Percentiles rank a stretch among this genome's conserved stretches.
These are phyloP conservation scores for Ustilago xerochloae DNA, from an alignment of 1,284 basidiomycete genomes.

Conservation along the genomic window DNA sequence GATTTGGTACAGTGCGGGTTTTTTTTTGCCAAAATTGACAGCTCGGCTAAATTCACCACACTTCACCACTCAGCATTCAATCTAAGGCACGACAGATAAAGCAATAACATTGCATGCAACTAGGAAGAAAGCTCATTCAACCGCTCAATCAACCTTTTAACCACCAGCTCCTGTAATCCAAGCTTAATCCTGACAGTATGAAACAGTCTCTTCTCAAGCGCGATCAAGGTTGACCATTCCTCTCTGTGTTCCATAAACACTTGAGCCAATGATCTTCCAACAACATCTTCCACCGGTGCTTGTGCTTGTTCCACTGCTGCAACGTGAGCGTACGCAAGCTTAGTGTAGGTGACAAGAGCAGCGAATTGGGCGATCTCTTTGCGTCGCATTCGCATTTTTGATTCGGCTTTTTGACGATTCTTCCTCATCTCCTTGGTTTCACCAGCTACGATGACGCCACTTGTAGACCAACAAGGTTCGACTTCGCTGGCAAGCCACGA, in stretches of 20 bases:
- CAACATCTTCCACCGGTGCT: not conserved
- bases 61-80: not conserved
- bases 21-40: not conserved
- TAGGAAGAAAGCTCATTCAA: not conserved
- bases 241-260: constrained; percentile 20
- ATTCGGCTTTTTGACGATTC: constrained; percentile 30
- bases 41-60: not conserved
- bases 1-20: too few relatives aligned
- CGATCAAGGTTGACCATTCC: constrained; percentile 11
- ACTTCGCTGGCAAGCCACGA: not conserved
- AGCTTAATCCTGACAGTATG: constrained; percentile 17
- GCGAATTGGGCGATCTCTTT: constrained; percentile 28
- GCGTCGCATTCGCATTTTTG: constrained; percentile 29
- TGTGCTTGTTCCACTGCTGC: not conserved
- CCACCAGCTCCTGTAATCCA: constrained; percentile 15
- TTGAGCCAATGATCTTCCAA: constrained; percentile 2
- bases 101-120: too few relatives aligned
- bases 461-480: not conserved
- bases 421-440: constrained; percentile 35
- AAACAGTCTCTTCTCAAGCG: constrained; percentile 27
- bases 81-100: not conserved
- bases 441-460: constrained; percentile 1
- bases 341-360: constrained; percentile 8
- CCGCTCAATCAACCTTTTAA: constrained; percentile 7
- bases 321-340: constrained; percentile 1